Base-by-base conservation (phyloP, 2,329 filamentous ascomycete genomes). In the Scorias spongiosa region DNA sequence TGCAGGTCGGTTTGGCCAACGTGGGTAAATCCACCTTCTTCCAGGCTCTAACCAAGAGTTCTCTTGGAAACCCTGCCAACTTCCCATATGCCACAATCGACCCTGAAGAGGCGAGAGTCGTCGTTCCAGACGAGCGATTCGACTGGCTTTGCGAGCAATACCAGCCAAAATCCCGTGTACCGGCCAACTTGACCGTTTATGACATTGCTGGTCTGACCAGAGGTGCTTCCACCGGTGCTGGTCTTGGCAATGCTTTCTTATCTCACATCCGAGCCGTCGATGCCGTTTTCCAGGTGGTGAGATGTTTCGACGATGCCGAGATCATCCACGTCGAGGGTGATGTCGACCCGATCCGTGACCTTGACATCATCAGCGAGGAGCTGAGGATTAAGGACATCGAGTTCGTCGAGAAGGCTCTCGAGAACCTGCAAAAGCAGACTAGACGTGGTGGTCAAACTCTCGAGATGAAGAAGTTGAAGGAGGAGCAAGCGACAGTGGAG, bases 241-340 rank as follows among this genome's bases (percentile, higher is more conserved):
- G 91, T 74, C 81, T 98, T 49, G 91, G 91, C 59, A 98, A 98
- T 65, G 78, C 89, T 55, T 98, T 98, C 78, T 72, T 98, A 70
- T 96, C 91, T 32, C 91, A 98, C 67, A 98, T 98, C 57, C 86
- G 93, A 63, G 91, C 91, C 59, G 51, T 64, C 52, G 45, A 70
- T 58, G 49, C 63, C 51, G 51, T 61, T 53, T 59, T 64, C 53
- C 57, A 66, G 53, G 57, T 66, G 43, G 57, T 65, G 20, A 59
- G 63, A 51, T 59, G 59, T 56, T 63, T 98, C 68, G 93, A 98
- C 62, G 91, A 98, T 72, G 91, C 89, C 47, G 91, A 98, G 69
- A 98, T 98, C 59, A 96, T 95, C 57, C 91, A 98, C 75, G 88
- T 98, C 53, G 93, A 98, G 74, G 93, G 91, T 63, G 91, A 98